Conservation (phyloP, 2,329 filamentous ascomycete genomes). For the Cladosporium sp. region DNA sequence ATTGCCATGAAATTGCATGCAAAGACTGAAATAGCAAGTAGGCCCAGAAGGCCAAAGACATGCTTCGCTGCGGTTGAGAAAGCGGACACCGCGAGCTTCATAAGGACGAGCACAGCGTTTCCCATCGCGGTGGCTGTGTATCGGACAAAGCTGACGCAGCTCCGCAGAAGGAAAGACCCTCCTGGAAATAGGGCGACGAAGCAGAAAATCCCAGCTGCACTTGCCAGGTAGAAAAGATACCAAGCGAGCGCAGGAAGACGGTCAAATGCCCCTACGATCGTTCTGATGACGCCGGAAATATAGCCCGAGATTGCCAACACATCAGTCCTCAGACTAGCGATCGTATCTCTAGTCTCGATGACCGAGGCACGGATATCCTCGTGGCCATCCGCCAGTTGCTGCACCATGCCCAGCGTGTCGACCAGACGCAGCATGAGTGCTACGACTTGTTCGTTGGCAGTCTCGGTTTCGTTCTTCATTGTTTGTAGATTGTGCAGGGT, state of each 20-base stretch:
- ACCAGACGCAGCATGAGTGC: background rate
- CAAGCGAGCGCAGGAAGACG: background rate
- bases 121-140: too few relatives aligned
- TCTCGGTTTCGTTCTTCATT: background rate
- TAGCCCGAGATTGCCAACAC: background rate
- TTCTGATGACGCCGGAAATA: background rate
- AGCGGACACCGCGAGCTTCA: too few relatives aligned
- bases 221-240: background rate
- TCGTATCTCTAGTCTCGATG: background rate
- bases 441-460: background rate
- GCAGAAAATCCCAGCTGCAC: too few relatives aligned
- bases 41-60: too few relatives aligned
- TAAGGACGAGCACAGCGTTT: too few relatives aligned
- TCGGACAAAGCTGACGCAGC: too few relatives aligned
- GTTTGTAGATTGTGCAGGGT: background rate
- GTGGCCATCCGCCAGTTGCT: background rate
- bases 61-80: too few relatives aligned
- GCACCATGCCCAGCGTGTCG: background rate
- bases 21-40: too few relatives aligned
- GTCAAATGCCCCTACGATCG: background rate
- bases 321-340: background rate
- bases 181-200: too few relatives aligned
- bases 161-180: too few relatives aligned
- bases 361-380: background rate
- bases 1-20: too few relatives aligned